Percentiles rank a stretch among this genome's conserved stretches.
Evolutionary conservation across 2,329 filamentous ascomycete species (phyloP).

Genomic region (Cadophora sp.): DNA sequence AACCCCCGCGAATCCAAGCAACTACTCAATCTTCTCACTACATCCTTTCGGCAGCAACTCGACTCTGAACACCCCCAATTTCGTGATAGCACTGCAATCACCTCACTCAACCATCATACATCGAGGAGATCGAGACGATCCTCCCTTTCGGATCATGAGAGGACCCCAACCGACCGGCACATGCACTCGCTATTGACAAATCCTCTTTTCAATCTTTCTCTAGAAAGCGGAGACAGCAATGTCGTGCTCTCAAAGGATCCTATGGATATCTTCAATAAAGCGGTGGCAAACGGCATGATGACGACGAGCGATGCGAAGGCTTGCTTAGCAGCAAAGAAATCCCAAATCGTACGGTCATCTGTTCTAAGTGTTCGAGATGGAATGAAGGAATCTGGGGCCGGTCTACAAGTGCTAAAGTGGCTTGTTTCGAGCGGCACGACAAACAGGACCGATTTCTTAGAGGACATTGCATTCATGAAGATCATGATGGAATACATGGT

Average conservation of each 20-base stretch:
- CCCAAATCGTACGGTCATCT: slow-evolving; percentile 32
- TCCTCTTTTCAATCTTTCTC: slow-evolving; percentile 50
- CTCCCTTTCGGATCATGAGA: slow-evolving; percentile 27
- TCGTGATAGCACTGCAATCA: neutral
- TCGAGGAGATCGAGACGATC: slow-evolving; percentile 32
- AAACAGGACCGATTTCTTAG: slow-evolving; percentile 38
- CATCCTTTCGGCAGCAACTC: slow-evolving; percentile 68
- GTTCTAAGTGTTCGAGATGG: slow-evolving; percentile 32
- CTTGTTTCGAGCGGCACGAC: slow-evolving; percentile 40
- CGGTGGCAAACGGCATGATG: slow-evolving; percentile 44
- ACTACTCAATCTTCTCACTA: slow-evolving; percentile 65
- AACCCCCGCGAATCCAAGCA: slow-evolving; percentile 63
- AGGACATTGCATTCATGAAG: slow-evolving; percentile 31
- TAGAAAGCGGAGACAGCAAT: neutral
- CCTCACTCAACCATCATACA: slow-evolving; percentile 9
- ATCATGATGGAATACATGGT: slow-evolving; percentile 44
- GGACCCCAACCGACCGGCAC: slow-evolving; percentile 51
- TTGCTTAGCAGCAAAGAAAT: slow-evolving; percentile 38
- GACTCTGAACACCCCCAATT: slow-evolving; percentile 58
- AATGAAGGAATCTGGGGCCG: slow-evolving; percentile 43
- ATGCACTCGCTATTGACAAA: slow-evolving; percentile 57
- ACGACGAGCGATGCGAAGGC: slow-evolving; percentile 36
- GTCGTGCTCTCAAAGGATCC: slow-evolving; percentile 30
- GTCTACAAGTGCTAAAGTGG: slow-evolving; percentile 44
- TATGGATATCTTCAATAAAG: slow-evolving; percentile 44